Evolutionary conservation across 164 flowering plant species (phyloP).

Genomic region (Magnolia kwangsiensis): DNA sequence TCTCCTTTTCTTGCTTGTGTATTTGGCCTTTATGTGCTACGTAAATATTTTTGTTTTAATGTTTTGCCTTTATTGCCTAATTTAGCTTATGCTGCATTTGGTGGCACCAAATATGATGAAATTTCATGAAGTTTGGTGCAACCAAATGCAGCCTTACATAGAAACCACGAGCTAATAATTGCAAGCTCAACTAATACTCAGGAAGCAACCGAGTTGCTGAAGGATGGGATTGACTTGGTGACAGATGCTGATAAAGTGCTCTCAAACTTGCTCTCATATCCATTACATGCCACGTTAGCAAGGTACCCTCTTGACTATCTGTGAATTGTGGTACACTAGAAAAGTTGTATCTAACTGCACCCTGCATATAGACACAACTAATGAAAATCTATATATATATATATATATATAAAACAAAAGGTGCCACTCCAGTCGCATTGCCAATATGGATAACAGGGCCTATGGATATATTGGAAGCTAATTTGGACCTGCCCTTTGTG

Average conservation of each 20-base stretch:
- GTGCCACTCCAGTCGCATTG: not conserved
- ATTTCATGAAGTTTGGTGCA: too few species aligned
- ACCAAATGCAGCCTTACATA: not conserved
- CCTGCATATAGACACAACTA: too few species aligned
- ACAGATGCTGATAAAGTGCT: conserved; percentile 76
- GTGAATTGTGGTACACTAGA: not conserved
- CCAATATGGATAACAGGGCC: not conserved
- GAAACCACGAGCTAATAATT: conserved; percentile 11
- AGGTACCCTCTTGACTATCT: conserved; percentile 40
- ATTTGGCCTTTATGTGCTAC: too few species aligned
- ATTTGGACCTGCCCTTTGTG: not conserved
- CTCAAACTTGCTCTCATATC: conserved; percentile 74
- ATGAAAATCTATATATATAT: too few species aligned
- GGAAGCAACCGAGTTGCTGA: conserved; percentile 77
- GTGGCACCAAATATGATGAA: too few species aligned
- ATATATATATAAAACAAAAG: too few species aligned
- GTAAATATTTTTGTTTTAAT: too few species aligned
- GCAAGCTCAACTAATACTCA: conserved; percentile 20
- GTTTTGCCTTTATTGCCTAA: too few species aligned
- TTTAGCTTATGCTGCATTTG: too few species aligned
- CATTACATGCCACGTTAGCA: conserved; percentile 53
- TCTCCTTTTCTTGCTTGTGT: too few species aligned
- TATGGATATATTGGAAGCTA: not conserved
- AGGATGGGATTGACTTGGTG: conserved; percentile 82
- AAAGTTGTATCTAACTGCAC: too few species aligned